These are phyloP conservation scores for Myrica gale DNA, from an alignment of 306 rosid species.

Conservation along the genomic window DNA sequence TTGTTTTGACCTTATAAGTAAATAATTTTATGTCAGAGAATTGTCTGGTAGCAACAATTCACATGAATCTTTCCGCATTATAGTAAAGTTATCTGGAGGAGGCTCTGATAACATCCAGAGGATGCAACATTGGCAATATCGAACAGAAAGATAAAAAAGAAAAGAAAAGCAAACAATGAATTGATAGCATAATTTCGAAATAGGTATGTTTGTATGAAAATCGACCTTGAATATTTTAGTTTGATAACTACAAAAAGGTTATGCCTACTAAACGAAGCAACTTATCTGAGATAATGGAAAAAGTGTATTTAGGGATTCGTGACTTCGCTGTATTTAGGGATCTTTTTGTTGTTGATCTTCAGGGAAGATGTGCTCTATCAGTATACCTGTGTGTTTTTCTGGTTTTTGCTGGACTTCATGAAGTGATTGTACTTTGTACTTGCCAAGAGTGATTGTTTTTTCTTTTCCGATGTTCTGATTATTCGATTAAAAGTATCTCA, in stretches of 20 bases:
- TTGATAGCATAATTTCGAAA: neutral
- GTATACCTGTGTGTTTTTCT: neutral
- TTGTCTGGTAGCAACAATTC: neutral
- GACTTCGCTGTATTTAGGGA: neutral
- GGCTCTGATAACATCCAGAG: neutral
- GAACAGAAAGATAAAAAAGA: too few relatives aligned
- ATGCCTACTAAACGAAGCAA: neutral
- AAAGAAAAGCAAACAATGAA: neutral
- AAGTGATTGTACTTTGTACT: neutral
- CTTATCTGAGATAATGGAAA: neutral
- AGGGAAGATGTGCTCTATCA: neutral
- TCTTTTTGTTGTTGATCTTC: neutral
- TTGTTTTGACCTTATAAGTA: too few relatives aligned
- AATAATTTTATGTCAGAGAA: neutral
- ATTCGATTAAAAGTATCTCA: constrained; percentile 22
- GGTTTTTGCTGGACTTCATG: neutral
- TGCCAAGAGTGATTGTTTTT: neutral
- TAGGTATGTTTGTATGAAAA: neutral
- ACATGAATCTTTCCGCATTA: neutral
- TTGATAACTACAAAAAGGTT: neutral
- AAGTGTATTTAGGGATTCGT: neutral
- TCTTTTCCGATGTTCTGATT: constrained; percentile 12
- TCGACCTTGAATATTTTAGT: neutral
- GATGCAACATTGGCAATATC: neutral
- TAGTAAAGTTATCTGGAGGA: neutral